Base-by-base conservation (phyloP, 2,329 filamentous ascomycete species). In the Blumeria graminis region DNA sequence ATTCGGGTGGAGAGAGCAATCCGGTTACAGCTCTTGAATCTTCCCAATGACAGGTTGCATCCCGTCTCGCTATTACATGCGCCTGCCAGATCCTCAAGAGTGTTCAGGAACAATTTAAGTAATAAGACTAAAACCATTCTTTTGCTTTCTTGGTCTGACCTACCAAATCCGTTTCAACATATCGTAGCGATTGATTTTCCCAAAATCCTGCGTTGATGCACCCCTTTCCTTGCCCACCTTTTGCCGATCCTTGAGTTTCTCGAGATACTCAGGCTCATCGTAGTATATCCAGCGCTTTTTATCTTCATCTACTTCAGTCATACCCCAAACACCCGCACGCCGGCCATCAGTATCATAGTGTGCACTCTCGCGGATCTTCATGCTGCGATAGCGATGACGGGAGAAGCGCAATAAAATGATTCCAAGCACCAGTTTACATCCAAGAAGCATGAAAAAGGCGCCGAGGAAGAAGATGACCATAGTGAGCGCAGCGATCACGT, bases 121-220 rank as follows among this genome's bases (percentile, higher is more conserved):
- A 28, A 28, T 28, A 28, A 28, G 22, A 28, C 22, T 28, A 28
- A 2, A 28, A 28, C 22, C 22, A 2, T 4, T 28, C 22, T 28
- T 28, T 28, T 28, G 4, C 22, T 28, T 28, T 28, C 22, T 28
- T 28, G 22, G 22, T 4, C 22, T 28, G 1, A n/a, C n/a, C 18
- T 62, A 96, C 92, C 92, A 98, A 63, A 98, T 98, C 66, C 92
- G 77, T 75, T 95, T 96, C 0, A 87, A 86, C 92, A 96, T 95
- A 66, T 88, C 87, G 71, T 95, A 98, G 63, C 92, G 76, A 62
- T 75, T 79, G 60, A 80, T 86, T 66, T 71, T 79, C 64, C 75
- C 84, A 69, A 79, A 78, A 66, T 77, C 79, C 55, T 77, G 75
- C 55, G 71, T 71, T 38, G 74, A 70, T 58, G 67, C 70, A 59